Conservation (phyloP, 2,329 filamentous ascomycete species). For the Laburnicola sp. region DNA sequence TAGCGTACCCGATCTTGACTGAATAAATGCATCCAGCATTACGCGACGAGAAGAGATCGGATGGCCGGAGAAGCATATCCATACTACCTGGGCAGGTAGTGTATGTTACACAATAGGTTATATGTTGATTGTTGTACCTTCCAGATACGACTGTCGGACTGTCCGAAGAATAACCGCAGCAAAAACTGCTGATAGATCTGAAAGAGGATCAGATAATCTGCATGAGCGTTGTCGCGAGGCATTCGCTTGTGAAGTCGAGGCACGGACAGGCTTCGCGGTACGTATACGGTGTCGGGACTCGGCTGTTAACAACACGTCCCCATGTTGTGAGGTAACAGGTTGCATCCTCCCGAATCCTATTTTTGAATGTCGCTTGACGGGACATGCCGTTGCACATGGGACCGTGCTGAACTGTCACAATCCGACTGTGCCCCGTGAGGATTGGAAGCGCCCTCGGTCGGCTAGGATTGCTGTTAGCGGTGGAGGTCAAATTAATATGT, state of each 20-base stretch:
- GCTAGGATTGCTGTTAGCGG: conserved; percentile 7
- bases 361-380: neutral
- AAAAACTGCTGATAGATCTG: neutral
- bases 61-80: too few species aligned
- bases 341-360: neutral
- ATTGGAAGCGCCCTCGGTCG: neutral
- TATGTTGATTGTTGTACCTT: too few species aligned
- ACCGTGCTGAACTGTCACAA: conserved; percentile 1
- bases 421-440: neutral
- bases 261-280: neutral
- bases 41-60: too few species aligned
- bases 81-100: too few species aligned
- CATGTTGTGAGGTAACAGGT: neutral
- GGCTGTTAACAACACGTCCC: neutral
- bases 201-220: neutral
- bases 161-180: neutral
- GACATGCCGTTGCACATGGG: neutral
- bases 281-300: neutral
- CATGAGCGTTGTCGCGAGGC: neutral
- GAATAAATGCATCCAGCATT: neutral
- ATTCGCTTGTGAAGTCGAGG: neutral
- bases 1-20: neutral
- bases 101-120: too few species aligned
- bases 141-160: neutral
- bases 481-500: neutral